phyloP scores from a whole-genome alignment of 768 basidiomycete genomes.

The Leccinum disarticulatum region DNA sequence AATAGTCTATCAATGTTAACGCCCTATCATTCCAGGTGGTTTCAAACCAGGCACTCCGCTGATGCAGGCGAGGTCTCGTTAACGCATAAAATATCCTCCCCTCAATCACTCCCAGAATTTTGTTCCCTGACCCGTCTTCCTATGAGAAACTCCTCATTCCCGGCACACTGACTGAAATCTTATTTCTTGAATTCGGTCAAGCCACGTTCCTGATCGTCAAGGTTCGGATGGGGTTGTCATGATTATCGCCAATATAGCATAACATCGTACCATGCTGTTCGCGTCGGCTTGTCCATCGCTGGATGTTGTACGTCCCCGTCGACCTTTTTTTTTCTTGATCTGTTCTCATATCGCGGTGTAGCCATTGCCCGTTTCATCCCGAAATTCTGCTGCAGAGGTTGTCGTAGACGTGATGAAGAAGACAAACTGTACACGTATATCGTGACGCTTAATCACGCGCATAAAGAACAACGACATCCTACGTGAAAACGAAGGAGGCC shows the following conservation, averaged over 20 bases:
- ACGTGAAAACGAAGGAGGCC: background rate
- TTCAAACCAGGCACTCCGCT: too few species aligned
- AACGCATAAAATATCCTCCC: slow-evolving; percentile 9
- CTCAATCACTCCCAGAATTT: slow-evolving; percentile 14
- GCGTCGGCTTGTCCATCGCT: background rate
- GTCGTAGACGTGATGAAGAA: slow-evolving; percentile 22
- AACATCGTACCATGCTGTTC: background rate
- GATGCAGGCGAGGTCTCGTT: too few species aligned
- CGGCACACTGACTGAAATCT: slow-evolving; percentile 14
- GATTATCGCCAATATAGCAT: slow-evolving; percentile 32
- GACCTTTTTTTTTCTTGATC: background rate
- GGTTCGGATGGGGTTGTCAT: slow-evolving; percentile 30
- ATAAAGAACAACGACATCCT: background rate
- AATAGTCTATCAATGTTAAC: too few species aligned
- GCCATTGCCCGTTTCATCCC: slow-evolving; percentile 26
- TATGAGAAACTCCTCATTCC: slow-evolving; percentile 14
- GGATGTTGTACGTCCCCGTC: background rate
- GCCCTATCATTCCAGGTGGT: too few species aligned
- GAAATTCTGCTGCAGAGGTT: slow-evolving; percentile 18
- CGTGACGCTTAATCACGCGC: background rate
- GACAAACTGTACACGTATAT: slow-evolving; percentile 13
- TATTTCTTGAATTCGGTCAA: slow-evolving; percentile 28
- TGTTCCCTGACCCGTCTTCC: slow-evolving; percentile 25
- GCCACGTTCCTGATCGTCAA: slow-evolving; percentile 15
- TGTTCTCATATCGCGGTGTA: background rate